A percentile compares a stretch with the other conserved stretches of the same genome.
Conservation (phyloP, 495 filamentous ascomycete genomes). For the Chaetomium cochliodes region DNA sequence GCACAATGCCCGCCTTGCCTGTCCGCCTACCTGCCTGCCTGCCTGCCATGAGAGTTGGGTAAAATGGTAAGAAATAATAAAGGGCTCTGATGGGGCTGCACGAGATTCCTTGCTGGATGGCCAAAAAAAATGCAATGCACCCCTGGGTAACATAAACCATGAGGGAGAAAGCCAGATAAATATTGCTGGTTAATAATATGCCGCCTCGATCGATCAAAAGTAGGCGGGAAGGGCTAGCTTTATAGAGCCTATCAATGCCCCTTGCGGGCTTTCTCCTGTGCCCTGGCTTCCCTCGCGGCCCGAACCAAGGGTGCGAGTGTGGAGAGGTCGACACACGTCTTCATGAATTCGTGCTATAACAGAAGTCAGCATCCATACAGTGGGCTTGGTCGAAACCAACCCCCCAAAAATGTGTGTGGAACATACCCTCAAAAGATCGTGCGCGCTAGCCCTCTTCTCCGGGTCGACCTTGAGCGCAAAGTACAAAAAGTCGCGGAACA, state of each 20-base stretch:
- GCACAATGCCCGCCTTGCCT: not conserved
- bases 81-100: not conserved
- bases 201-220: not conserved
- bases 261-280: slow-evolving; percentile 78
- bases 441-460: slow-evolving; percentile 90
- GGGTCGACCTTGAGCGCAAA: slow-evolving; percentile 93
- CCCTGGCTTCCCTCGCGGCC: slow-evolving; percentile 76
- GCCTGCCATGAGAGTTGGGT: not conserved
- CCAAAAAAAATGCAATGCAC: not conserved
- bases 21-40: not conserved
- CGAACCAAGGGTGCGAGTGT: slow-evolving; percentile 74
- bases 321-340: slow-evolving; percentile 63
- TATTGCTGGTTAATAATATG: not conserved
- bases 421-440: slow-evolving; percentile 84
- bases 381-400: not conserved
- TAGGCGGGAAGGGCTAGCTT: not conserved
- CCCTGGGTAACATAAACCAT: not conserved
- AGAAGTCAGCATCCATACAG: slow-evolving; percentile 13
- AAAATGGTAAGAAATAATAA: not conserved
- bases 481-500: slow-evolving; percentile 86
- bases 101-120: not conserved
- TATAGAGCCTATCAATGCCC: slow-evolving; percentile 31
- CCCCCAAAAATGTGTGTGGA: not conserved
- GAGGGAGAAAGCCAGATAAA: not conserved
- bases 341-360: slow-evolving; percentile 89